Evolutionary conservation across 495 filamentous ascomycete genomes (phyloP), one percentile per base, ranked within the genome.

Genomic region (Neurospora sp.): DNA sequence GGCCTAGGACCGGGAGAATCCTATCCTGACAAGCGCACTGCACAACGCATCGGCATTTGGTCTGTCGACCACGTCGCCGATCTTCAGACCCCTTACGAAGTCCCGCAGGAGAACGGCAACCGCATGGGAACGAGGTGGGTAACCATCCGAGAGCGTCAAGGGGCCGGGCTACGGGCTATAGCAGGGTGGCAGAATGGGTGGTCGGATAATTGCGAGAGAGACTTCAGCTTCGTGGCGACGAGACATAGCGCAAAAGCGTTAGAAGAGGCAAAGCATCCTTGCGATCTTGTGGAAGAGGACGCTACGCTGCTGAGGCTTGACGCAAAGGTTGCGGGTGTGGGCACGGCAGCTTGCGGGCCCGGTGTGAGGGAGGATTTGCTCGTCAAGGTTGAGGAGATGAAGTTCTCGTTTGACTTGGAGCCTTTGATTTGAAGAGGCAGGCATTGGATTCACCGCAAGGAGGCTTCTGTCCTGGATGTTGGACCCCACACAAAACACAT

Each of bases 1-100:
- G 90, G 90, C 4, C 85, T 87, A 6, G 90, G 90, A 0, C 90
- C 90, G 0, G 89, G 87, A 10, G 89, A 91, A 79, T 85, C 85
- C 9, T 92, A 92, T 70, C 80, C 83, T 12, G 90, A 91, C 81
- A 90, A 88, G 80, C 87, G 87, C 73, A 77, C 82, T 0, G 85
- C 89, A 7, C 87, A 89, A 71, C 84, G 82, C 38, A 59, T 87
- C 2, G 89, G 88, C 7, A 75, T 85, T 11, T 90, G 86, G 80
- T 74, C 77, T 6, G 81, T 79, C 4, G 72, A 74, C 31, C 73
- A 78, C 14, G 79, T 88, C 4, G 80, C 80, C 12, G 80, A 86
- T 5, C 83, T 91, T 54, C 85, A 86, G 71, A 86, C 86, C 2
- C 79, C 83, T 4, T 91, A 90, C 76, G 90, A 92, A 48, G 85